Base-by-base conservation (phyloP, 768 basidiomycete genomes). In the Exidia glandulosa region DNA sequence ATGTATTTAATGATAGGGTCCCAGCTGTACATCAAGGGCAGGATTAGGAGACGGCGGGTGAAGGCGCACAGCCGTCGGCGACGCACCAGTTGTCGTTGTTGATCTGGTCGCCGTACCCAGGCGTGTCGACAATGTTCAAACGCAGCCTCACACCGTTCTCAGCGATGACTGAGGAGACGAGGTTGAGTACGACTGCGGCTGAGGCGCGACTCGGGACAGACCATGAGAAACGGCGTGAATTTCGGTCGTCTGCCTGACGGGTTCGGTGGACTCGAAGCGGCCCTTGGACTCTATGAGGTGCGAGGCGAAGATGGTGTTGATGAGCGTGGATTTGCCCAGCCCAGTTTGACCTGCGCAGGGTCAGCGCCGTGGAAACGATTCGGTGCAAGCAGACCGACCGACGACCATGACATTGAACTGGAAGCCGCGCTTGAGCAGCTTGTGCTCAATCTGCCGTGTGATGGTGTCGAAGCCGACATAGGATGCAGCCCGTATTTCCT, bases 401-500 rank as follows among this genome's bases (percentile, higher is more conserved):
- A 88, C 95, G 63, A 92, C 88, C 70, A 98, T 97, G 62, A 96
- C 89, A 70, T 97, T 98, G 84, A 98, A 98, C 79, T 97, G 92
- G 81, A 98, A 98, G 62, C 95, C 95, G 64, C 95, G 86, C 78
- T 97, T 97, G 77, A 98, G 83, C 65, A 97, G 87, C 82, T 97
- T 97, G 82, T 94, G 90, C 80, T 99, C 95, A 67, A 97, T 97
- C 76, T 97, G 95, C 69, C 86, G 84, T 61, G 94, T 95, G 73
- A 98, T 96, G 65, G 88, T 86, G 81, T 98, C 94, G 78, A 98
- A 98, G 70, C 94, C 94, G 73, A 98, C 94, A 72, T 97, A 95
- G 54, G 89, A 86, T 63, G 88, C 81, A 32, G 94, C 93, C 66
- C 88, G 86, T 67, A 96, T 94, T 77, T 95, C 94, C 57, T 85